Evolutionary conservation across 139 green algal species (phyloP).

Genomic region (Picochlorum sp.): DNA sequence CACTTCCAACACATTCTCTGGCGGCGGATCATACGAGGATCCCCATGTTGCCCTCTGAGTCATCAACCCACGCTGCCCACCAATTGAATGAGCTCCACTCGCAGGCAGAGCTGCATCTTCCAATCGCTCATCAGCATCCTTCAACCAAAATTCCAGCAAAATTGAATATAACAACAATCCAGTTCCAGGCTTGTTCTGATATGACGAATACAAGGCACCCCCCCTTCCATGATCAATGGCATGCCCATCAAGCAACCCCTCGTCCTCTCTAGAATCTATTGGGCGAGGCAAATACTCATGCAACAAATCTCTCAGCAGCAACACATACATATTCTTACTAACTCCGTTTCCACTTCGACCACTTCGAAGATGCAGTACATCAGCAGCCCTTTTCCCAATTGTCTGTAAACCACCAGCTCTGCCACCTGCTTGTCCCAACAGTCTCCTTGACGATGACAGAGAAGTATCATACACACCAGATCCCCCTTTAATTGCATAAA

Average conservation of each 20-base stretch:
- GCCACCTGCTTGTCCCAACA: no score
- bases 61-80: no score
- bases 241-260: background rate
- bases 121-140: slow-evolving; percentile 54
- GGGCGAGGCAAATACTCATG: slow-evolving; percentile 50
- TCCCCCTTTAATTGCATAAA: slow-evolving; percentile 64
- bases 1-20: slow-evolving; percentile 54
- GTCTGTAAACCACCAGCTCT: background rate
- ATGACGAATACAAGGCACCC: background rate
- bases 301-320: slow-evolving; percentile 53
- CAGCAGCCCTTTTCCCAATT: slow-evolving; percentile 10
- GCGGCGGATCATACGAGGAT: slow-evolving; percentile 46
- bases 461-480: slow-evolving; percentile 3
- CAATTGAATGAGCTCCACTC: slow-evolving; percentile 11
- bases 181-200: background rate
- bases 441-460: background rate
- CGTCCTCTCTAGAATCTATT: background rate
- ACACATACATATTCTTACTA: slow-evolving; percentile 49
- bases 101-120: slow-evolving; percentile 8
- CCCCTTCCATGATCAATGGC: background rate
- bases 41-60: no score
- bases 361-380: slow-evolving; percentile 22
- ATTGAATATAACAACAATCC: slow-evolving; percentile 21
- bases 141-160: slow-evolving; percentile 75
- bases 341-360: slow-evolving; percentile 10